phyloP scores from a whole-genome alignment of 2,329 filamentous ascomycete genomes.

The Ophiocordyceps camponoti-saundersi region DNA sequence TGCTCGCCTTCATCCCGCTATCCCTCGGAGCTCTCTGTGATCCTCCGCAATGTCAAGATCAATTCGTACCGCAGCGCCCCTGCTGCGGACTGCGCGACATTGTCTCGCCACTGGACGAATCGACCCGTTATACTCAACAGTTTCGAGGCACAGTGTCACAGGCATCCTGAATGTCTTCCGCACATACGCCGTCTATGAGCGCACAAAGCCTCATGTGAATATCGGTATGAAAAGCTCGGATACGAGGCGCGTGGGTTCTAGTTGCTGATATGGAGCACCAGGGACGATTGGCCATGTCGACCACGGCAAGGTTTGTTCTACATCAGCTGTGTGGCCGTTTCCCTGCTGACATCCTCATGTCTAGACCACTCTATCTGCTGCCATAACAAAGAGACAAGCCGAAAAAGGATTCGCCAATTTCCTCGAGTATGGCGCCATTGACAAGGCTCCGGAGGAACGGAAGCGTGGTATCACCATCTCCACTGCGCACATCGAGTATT shows the following conservation, averaged over 20 bases:
- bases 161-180: constrained; percentile 49
- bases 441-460: constrained; percentile 97
- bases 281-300: constrained; percentile 98
- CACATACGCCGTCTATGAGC: constrained; percentile 58
- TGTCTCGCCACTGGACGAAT: constrained; percentile 52
- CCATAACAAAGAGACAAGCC: constrained; percentile 95
- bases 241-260: neutral
- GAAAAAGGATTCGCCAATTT: constrained; percentile 89
- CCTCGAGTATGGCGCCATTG: constrained; percentile 94
- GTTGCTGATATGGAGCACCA: constrained; percentile 13
- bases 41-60: constrained; percentile 57
- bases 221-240: constrained; percentile 47
- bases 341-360: constrained; percentile 4
- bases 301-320: constrained; percentile 72
- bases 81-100: constrained; percentile 66
- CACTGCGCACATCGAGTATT: constrained; percentile 95
- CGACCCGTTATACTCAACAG: constrained; percentile 60
- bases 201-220: constrained; percentile 95
- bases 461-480: constrained; percentile 99
- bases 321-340: neutral
- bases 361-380: constrained; percentile 92
- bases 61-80: constrained; percentile 59
- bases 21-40: constrained; percentile 10
- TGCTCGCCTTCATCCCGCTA: constrained; percentile 5
- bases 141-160: constrained; percentile 44